Base-by-base conservation (phyloP, 305 asterid genomes). In the Ajuga reptans region DNA sequence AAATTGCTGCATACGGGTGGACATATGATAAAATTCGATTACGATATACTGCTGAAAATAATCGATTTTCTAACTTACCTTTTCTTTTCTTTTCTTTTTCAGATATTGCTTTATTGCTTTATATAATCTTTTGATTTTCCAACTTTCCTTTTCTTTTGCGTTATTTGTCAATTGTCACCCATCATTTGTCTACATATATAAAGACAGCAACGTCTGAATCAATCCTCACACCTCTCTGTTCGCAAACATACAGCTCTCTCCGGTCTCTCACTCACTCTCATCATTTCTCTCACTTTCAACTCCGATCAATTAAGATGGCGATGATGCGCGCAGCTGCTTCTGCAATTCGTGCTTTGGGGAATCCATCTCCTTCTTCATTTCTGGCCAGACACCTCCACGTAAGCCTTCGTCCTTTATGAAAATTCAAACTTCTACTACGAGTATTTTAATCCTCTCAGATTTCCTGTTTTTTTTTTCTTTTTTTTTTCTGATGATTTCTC, bases 251-350 rank as follows among this genome's bases (percentile, higher is more conserved):
- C 50, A 17, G 0, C 68, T 39, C 59, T 3, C 11, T 27, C 27
- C n/a, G n/a, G n/a, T 60, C 57, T 21, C 27, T 21, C n/a, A n/a
- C n/a, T n/a, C n/a, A n/a, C 27, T 21, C 74, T 4, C 31, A 70
- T 39, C 76, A 36, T 24, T 17, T 10, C 42, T 51, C 71, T 27
- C 6, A 4, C 4, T 21, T 49, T 9, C 31, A 14, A 55, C 3
- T 18, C 36, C 12, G 49, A 46, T 9, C 59, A 3, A 1, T 57
- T 39, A 43, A 64, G 66, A 90, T 88, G 95, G 95, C 95, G 78
- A 84, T 88, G 97, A 90, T 83, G 62, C 89, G 94, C 72, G 95
- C 68, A 29, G 88, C 85, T 58, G 45, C 84, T 9, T 79, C 89
- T 64, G 92, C 93, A 36, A 64, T 81, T 81, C 93, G 95, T 72